Evolutionary conservation across 345 rosid species (phyloP), one percentile per base, ranked within the genome.

Genomic region (Ricinus communis): DNA sequence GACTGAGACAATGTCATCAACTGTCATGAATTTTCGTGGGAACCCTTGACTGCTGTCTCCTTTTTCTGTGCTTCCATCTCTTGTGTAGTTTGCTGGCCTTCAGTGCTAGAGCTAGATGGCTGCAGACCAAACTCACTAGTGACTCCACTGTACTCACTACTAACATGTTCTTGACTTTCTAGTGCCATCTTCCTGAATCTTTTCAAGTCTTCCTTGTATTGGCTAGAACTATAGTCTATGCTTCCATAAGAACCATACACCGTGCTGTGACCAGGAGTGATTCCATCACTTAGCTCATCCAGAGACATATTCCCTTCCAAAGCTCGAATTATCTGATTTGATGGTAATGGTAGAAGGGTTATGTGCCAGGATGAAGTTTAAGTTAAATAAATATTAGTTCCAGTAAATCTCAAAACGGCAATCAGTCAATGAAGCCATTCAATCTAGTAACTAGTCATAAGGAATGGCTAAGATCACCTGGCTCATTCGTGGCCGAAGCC

Each of bases 271-370:
- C 79, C 79, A 15, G 74, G 70, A 49, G 56, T 21, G 16, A 66
- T 30, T 50, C 75, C 75, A 46, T 57, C 62, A 43, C n/a, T 66
- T 19, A 76, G 49, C 28, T 66, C 71, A 52, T 66, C 79, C 1
- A 76, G 58, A 60, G 75, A 15, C 71, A 76, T 7, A 52, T 60
- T 76, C 43, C 79, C 79, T 71, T 76, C 79, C 63, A 71, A 22
- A 51, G 75, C 68, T 71, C 72, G 66, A 51, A 76, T 64, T 40
- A 76, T 71, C 79, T 76, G 75, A 31, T 62, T 77, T 72, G 67
- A 55, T 28, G 40, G 15, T 25, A 74, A 55, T 50, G 30, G 54
- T 24, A 47, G 18, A 50, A 53, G 53, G 65, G 45, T 73, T 62
- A 74, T 41, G 49, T 5, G 24, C 33, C 41, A 27, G 60, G 46